Base-by-base conservation (phyloP, 1,284 basidiomycete species). In the Ustilago vetiveriae region DNA sequence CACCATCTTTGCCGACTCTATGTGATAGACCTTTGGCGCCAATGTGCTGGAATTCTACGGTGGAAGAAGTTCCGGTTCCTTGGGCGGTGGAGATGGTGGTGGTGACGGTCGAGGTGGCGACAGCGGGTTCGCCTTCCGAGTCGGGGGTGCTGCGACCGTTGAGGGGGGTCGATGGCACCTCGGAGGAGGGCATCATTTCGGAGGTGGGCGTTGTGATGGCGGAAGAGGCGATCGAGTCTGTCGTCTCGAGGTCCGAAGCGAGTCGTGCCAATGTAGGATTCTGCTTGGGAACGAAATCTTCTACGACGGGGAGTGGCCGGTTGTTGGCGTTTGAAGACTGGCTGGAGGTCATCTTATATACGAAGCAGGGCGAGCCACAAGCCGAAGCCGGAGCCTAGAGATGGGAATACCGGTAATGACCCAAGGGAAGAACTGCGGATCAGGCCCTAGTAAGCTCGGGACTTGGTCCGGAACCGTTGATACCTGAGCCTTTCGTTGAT, bases 1-100 rank as follows among this genome's bases (percentile, higher is more conserved):
- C 49, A 22, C 76, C 76, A 45, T 72, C 66, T 23, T 65, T 67
- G 54, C 57, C 69, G 32, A 78, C 55, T 21, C 63, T 37, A 47
- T 68, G 63, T 9, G 65, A 62, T 23, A 76, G 40, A 3, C 54
- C 73, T 36, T 66, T 74, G 37, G 67, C 68, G 43, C 72, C 64
- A 26, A 71, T 56, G 50, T 67, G 67, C n/a, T 59, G 46, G 42
- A 70, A 56, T 27, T 64, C 49, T 39, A 67, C 53, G 14, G 72
- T 71, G 29, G 48, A 59, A n/a, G n/a, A n/a, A 3, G 70, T 55
- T 27, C 73, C 71, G 42, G 29, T 50, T 36, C 57, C 59, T 40
- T 16, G 58, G 9, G 57, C 19, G 24, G 35, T 41, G 26, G 58
- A 69, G 59, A 60, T 68, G 48, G 69, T 72, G 19, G 69, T 72